Evolutionary conservation across 257 asterid genomes (phyloP).

Genomic region (Echium plantagineum): DNA sequence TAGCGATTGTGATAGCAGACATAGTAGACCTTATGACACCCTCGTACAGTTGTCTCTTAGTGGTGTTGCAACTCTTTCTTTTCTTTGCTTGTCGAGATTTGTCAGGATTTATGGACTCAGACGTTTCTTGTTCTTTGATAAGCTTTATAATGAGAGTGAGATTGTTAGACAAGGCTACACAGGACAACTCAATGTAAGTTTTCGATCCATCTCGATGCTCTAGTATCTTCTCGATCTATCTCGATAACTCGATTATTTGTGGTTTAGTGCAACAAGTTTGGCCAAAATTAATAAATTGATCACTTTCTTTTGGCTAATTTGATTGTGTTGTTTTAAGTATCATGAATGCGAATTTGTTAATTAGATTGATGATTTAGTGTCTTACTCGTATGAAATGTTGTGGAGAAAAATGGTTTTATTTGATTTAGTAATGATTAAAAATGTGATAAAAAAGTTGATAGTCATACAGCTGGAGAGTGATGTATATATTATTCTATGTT

Average conservation of each 20-base stretch:
- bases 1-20: conserved; percentile 9
- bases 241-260: background rate
- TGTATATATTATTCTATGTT: too few relatives aligned
- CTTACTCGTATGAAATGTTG: background rate
- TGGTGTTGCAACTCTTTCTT: conserved; percentile 15
- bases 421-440: too few relatives aligned
- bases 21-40: conserved; percentile 5
- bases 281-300: background rate
- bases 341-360: background rate
- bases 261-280: background rate
- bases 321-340: background rate
- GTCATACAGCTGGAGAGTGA: background rate
- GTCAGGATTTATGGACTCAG: conserved; percentile 15
- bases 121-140: conserved; percentile 18
- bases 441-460: background rate
- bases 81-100: conserved; percentile 12
- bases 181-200: conserved; percentile 16
- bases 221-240: too few relatives aligned
- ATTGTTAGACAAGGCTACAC: conserved; percentile 16
- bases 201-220: too few relatives aligned
- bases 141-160: conserved; percentile 19
- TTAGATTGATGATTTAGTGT: background rate
- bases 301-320: background rate
- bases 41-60: conserved; percentile 17
- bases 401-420: background rate